A percentile compares a stretch with the other conserved stretches of the same genome.
phyloP scores from a whole-genome alignment of 2,329 filamentous ascomycete species.

The Cucurbitaria berberidis region DNA sequence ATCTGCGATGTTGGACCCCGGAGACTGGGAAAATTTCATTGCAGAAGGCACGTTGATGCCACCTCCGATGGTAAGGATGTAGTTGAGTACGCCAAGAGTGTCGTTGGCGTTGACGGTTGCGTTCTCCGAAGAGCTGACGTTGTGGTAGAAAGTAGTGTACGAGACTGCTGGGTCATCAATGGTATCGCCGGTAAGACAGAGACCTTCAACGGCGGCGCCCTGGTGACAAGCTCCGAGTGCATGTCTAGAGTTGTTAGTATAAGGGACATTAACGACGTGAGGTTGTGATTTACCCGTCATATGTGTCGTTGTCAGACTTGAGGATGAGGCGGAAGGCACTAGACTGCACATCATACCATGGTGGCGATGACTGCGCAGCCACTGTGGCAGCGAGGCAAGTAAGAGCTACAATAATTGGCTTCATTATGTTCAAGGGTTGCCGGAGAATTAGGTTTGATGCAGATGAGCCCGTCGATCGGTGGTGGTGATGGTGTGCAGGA shows the following conservation, averaged over 20 bases:
- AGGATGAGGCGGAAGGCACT: conserved; percentile 30
- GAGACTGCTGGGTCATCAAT: conserved; percentile 7
- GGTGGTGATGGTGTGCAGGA: background rate
- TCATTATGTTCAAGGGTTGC: background rate
- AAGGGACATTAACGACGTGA: background rate
- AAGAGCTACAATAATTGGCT: background rate
- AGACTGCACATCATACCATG: conserved; percentile 17
- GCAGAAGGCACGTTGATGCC: conserved; percentile 21
- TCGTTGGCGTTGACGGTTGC: conserved; percentile 9
- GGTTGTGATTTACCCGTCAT: conserved; percentile 18
- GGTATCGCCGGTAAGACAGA: conserved; percentile 28
- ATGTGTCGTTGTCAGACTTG: conserved; percentile 19
- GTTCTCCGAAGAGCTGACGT: conserved; percentile 24
- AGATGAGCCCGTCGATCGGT: background rate
- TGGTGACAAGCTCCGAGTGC: conserved; percentile 48
- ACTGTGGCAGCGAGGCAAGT: background rate
- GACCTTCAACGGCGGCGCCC: conserved; percentile 54
- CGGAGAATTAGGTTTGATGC: background rate
- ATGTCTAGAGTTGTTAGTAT: conserved; percentile 6
- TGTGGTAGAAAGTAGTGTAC: conserved; percentile 38
- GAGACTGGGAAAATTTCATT: conserved; percentile 40
- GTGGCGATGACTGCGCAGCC: background rate
- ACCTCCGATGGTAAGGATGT: conserved; percentile 10
- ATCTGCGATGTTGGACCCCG: conserved; percentile 49
- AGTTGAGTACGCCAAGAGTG: conserved; percentile 21